phyloP scores from a whole-genome alignment of 495 filamentous ascomycete species.

The Xylaria venustula region DNA sequence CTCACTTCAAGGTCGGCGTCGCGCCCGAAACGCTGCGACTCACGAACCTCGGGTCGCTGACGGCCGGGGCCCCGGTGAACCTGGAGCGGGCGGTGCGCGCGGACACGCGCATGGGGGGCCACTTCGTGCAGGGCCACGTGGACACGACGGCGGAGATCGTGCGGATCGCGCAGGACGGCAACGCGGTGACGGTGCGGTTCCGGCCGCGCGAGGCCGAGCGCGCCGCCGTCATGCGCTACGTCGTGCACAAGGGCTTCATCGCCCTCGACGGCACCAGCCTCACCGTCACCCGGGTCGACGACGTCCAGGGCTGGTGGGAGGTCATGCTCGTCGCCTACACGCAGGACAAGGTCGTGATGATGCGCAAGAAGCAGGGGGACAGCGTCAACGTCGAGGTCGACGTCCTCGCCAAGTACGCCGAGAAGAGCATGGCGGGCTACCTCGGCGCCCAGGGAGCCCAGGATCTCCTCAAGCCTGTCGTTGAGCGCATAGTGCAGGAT shows the following conservation, averaged over 20 bases:
- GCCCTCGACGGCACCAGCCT: conserved; percentile 95
- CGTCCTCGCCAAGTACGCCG: conserved; percentile 97
- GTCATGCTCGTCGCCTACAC: conserved; percentile 99
- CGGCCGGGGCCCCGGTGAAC: conserved; percentile 65
- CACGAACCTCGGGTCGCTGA: conserved; percentile 81
- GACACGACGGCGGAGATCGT: conserved; percentile 79
- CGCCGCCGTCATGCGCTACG: conserved; percentile 63
- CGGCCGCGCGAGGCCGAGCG: conserved; percentile 57
- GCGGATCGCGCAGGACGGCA: conserved; percentile 71
- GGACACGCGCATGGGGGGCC: conserved; percentile 84
- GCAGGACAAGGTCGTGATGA: conserved; percentile 86
- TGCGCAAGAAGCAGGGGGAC: conserved; percentile 77
- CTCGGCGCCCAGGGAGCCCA: conserved; percentile 52
- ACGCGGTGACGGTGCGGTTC: conserved; percentile 83
- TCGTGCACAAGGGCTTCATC: conserved; percentile 96
- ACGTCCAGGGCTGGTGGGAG: conserved; percentile 83
- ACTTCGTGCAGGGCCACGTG: conserved; percentile 90
- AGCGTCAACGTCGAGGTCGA: conserved; percentile 97
- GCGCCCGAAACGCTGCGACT: conserved; percentile 95
- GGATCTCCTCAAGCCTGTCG: conserved; percentile 53
- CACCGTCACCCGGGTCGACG: conserved; percentile 83
- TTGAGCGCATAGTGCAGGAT: conserved; percentile 81
- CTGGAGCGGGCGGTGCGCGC: conserved; percentile 90
- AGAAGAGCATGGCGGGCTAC: conserved; percentile 84
- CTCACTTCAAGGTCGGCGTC: conserved; percentile 86